Evolutionary conservation across 345 rosid species (phyloP), one percentile per base, ranked within the genome.

Genomic region (Hibiscus syriacus): DNA sequence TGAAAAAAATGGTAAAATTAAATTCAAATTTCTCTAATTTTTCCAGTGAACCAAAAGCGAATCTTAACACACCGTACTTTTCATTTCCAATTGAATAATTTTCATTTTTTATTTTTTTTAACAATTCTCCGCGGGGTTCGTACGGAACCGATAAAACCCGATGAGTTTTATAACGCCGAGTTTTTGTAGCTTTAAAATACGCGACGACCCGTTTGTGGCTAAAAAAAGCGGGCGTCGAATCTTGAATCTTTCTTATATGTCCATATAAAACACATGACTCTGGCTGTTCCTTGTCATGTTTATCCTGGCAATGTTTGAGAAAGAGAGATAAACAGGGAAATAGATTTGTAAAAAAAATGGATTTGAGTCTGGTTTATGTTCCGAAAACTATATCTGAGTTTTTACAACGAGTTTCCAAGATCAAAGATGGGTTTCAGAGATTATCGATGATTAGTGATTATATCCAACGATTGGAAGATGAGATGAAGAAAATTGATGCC

Each of bases 401-500:
- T 32, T 80, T 88, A 6, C 70, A 55, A 13, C 83, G 88, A 71
- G 81, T 84, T 34, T 80, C 92, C 0, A 74, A 11, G 56, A 74
- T 77, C 67, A 57, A 67, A 58, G 84, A 79, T 34, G 56, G 75
- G 46, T 56, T 72, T 64, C 76, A 70, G 43, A 89, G 71, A 58
- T 30, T 78, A 32, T 73, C 84, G 0, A 87, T 73, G 70, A 80
- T 88, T 36, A 77, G 79, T 64, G 83, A 80, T 45, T 92, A 69
- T 64, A 73, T 86, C 60, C 68, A 67, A 0, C 81, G 77, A 72
- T 79, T 92, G 57, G 88, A 87, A 71, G 86, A 83, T 16, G 98
- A 92, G 79, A 74, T 70, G 82, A 78, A 71, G 64, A 92, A 92
- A 76, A 86, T 92, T 49, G 88, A 78, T 52, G 90, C 79, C 67